Percentiles rank a stretch among this genome's conserved stretches.
phyloP scores from a whole-genome alignment of 2,329 filamentous ascomycete species.

The Coleophoma cylindrospora region DNA sequence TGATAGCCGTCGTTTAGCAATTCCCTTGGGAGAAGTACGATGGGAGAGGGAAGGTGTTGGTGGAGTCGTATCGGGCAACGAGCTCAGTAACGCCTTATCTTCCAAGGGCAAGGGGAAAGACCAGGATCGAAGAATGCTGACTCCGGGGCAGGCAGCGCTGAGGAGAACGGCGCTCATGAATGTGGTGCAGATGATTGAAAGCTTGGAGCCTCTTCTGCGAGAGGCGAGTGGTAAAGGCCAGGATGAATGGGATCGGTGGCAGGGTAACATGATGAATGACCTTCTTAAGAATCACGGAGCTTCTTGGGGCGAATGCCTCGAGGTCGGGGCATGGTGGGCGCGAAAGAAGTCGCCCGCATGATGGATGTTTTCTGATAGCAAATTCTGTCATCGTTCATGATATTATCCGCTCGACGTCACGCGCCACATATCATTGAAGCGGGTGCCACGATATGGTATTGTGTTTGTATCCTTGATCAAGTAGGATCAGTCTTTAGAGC shows the following conservation, averaged over 20 bases:
- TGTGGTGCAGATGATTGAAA: constrained; percentile 78
- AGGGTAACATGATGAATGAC: constrained; percentile 80
- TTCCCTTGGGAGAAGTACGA: constrained; percentile 77
- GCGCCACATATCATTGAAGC: not conserved
- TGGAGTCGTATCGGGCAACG: constrained; percentile 54
- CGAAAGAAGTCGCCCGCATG: constrained; percentile 66
- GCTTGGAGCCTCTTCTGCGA: constrained; percentile 75
- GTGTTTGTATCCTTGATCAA: too few relatives aligned
- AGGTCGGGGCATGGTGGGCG: constrained; percentile 82
- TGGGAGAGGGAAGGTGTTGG: constrained; percentile 79
- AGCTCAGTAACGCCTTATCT: constrained; percentile 45
- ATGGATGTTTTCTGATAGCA: not conserved
- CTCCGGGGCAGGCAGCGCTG: constrained; percentile 65
- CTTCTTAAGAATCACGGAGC: constrained; percentile 75
- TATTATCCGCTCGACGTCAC: not conserved
- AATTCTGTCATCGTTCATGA: not conserved
- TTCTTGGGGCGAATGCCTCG: constrained; percentile 80
- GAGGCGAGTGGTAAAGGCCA: constrained; percentile 81
- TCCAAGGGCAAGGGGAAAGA: constrained; percentile 25
- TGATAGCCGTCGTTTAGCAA: constrained; percentile 73
- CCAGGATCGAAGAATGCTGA: constrained; percentile 19
- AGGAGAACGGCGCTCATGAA: constrained; percentile 76
- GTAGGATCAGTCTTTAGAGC: too few relatives aligned
- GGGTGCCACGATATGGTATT: not conserved
- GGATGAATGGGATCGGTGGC: constrained; percentile 91